Base-by-base conservation (phyloP, 2,329 filamentous ascomycete species). In the Nectriaceae sp. region DNA sequence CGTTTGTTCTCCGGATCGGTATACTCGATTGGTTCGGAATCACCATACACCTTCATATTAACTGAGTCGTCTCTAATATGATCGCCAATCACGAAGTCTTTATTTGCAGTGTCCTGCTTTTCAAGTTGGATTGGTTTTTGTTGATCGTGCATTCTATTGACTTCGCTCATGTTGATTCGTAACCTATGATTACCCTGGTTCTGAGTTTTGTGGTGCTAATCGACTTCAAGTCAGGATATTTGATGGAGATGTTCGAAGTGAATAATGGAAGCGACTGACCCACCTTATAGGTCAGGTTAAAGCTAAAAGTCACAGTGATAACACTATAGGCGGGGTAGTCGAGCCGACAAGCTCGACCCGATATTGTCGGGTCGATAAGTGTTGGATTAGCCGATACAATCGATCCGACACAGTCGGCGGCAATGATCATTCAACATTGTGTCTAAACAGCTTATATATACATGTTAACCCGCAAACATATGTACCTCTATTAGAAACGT, bases 301-400 rank as follows among this genome's bases (percentile, higher is more conserved):
- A 10, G 33, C 33, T 36, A 16, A 15, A 13, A 29, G 13, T 36
- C 33, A 36, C 16, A 18, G 16, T 5, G 33, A 36, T 36, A 36
- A 36, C 33, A 18, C 33, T 20, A 44, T 42, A 21, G 5, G 19
- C 37, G 18, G 37, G 37, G 37, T 20, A 39, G 8, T 33, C 18
- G 29, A n/a, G 44, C 26, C 26, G 44, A 42, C 24, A 20, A 5
- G 21, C 5, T 47, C 45, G 39, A 42, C n/a, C 45, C 45, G 45
- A 47, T 15, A 39, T 6, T 21, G 24, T 43, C 35, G 40, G 31
- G 31, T 31, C 38, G 44, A 47, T 21, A 39, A 39, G 18, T 18
- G 6, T 5, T n/a, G 33, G 33, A 5, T n/a, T 10, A 36, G n/a
- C 33, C 33, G 33, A 36, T 36, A 36, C 16, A 36, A 16, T 36